These are phyloP conservation scores for Laetiporus sulphureus DNA, from an alignment of 1,284 basidiomycete genomes.

Conservation along the genomic window DNA sequence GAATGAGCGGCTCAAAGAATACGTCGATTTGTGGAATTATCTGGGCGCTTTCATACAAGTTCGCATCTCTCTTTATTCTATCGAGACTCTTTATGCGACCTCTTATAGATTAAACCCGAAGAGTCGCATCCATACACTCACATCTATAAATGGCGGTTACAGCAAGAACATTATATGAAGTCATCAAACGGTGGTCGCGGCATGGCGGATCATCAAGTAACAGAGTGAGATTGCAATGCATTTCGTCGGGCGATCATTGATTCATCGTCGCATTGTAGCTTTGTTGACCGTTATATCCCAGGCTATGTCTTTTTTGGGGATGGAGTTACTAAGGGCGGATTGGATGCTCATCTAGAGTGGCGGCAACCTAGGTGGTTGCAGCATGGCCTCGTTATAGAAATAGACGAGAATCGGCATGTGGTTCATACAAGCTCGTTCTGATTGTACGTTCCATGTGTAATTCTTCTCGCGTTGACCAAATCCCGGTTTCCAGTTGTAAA, in stretches of 20 bases:
- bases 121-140: conserved; percentile 43
- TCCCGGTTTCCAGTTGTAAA: no score
- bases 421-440: conserved; percentile 15
- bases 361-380: conserved; percentile 22
- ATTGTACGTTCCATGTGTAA: conserved; percentile 1
- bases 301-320: conserved; percentile 77
- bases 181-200: conserved; percentile 73
- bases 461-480: not conserved
- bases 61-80: conserved; percentile 11
- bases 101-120: conserved; percentile 42
- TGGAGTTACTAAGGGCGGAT: conserved; percentile 28
- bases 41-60: conserved; percentile 72
- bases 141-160: conserved; percentile 73
- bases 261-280: no score
- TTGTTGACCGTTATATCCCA: conserved; percentile 79
- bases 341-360: conserved; percentile 10
- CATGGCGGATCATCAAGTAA: conserved; percentile 80
- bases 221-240: conserved; percentile 55
- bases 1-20: conserved; percentile 53
- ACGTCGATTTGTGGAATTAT: conserved; percentile 59
- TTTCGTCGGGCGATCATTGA: no score
- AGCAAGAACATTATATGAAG: conserved; percentile 90
- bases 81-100: not conserved
- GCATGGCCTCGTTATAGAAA: conserved; percentile 19
- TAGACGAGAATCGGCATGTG: conserved; percentile 22